Conservation (phyloP, 768 basidiomycete species). For the Boletus patriciae region DNA sequence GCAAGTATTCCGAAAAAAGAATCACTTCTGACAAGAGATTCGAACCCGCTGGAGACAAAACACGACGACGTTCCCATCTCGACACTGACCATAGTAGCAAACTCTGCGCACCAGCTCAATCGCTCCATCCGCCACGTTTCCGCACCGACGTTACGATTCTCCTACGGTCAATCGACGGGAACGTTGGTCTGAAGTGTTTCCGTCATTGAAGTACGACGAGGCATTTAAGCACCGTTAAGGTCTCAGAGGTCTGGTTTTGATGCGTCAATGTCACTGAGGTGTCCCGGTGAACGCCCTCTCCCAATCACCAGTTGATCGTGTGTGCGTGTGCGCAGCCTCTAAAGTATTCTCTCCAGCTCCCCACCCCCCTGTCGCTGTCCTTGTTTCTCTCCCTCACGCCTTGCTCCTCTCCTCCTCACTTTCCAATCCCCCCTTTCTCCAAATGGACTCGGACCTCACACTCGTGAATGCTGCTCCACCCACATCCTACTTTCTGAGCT, state of each 20-base stretch:
- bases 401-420: not conserved
- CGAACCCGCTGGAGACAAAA: not conserved
- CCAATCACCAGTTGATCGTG: not conserved
- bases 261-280: not conserved
- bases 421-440: not conserved
- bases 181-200: not conserved
- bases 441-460: constrained; percentile 31
- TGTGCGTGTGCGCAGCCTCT: not conserved
- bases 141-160: no score
- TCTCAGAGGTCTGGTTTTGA: not conserved
- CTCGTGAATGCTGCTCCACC: constrained; percentile 28
- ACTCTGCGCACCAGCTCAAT: not conserved
- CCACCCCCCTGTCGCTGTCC: no score
- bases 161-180: not conserved
- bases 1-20: not conserved
- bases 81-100: not conserved
- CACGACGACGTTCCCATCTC: not conserved
- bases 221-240: not conserved
- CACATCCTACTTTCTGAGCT: constrained; percentile 30
- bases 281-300: not conserved
- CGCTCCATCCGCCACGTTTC: not conserved
- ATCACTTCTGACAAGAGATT: not conserved
- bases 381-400: not conserved
- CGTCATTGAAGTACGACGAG: constrained; percentile 1
- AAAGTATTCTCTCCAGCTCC: not conserved